phyloP scores from a whole-genome alignment of 257 asterid species.

The Salvia hispanica region DNA sequence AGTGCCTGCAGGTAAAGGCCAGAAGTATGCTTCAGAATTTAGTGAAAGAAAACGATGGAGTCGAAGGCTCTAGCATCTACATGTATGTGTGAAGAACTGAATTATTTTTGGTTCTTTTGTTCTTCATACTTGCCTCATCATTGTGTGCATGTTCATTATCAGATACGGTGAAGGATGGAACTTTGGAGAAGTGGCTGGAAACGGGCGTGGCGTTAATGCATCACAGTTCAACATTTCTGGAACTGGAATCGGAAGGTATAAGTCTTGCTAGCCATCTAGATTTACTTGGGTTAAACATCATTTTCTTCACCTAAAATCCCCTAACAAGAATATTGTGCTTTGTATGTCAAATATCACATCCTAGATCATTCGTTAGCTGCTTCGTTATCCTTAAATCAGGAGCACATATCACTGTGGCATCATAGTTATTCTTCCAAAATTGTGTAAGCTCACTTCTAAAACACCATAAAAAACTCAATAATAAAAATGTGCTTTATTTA shows the following conservation, averaged over 20 bases:
- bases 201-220: constrained; percentile 90
- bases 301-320: constrained; percentile 6
- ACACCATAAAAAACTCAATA: too few relatives aligned
- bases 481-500: too few relatives aligned
- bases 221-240: constrained; percentile 79
- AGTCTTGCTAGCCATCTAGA: constrained; percentile 18
- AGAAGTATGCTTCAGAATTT: constrained; percentile 61
- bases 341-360: neutral
- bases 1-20: constrained; percentile 75
- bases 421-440: too few relatives aligned
- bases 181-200: constrained; percentile 91
- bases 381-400: too few relatives aligned
- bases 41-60: constrained; percentile 62
- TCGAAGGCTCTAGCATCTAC: constrained; percentile 81
- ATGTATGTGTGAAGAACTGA: constrained; percentile 64
- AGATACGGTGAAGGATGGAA: constrained; percentile 99
- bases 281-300: neutral
- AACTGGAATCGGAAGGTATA: constrained; percentile 92
- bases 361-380: neutral
- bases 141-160: constrained; percentile 16
- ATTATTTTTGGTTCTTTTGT: constrained; percentile 21
- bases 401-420: too few relatives aligned
- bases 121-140: neutral
- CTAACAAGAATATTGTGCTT: neutral
- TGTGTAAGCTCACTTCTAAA: too few relatives aligned